These are phyloP conservation scores for Forsythia suspensa DNA, from an alignment of 257 asterid genomes.

Conservation along the genomic window DNA sequence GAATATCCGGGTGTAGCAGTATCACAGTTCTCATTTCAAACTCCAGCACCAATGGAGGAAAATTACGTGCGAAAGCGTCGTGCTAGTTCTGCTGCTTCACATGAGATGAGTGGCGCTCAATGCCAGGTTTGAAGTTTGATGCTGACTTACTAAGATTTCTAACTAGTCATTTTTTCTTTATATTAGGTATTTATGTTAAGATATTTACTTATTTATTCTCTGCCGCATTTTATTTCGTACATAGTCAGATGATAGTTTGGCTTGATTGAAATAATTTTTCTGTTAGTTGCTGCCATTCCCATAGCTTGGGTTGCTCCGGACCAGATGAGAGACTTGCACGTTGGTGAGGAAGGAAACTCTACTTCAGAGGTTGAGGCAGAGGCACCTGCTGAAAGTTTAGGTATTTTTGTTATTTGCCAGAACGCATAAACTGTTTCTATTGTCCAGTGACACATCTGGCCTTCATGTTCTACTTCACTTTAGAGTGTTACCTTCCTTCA, in stretches of 20 bases:
- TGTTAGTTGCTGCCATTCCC: not conserved
- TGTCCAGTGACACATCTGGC: not conserved
- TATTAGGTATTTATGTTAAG: not conserved
- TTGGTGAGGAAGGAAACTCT: not conserved
- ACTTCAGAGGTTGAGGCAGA: constrained; percentile 1
- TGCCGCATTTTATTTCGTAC: not conserved
- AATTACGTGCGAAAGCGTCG: constrained; percentile 52
- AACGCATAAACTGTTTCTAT: not conserved
- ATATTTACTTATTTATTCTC: not conserved
- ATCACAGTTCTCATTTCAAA: constrained; percentile 62
- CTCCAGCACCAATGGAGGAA: constrained; percentile 64
- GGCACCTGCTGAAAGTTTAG: constrained; percentile 15
- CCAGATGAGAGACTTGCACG: not conserved
- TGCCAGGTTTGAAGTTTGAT: constrained; percentile 18
- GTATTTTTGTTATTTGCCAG: constrained; percentile 8
- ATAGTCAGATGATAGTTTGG: not conserved
- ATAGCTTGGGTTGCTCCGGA: not conserved
- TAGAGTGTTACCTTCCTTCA: not conserved
- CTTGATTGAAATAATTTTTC: not conserved
- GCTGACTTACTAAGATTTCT: not conserved
- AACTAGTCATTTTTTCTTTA: not conserved
- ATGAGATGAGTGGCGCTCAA: constrained; percentile 16
- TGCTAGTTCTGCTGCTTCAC: constrained; percentile 16
- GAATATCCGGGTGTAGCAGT: constrained; percentile 36
- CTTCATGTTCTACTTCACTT: not conserved